Percentiles rank a stretch among this genome's conserved stretches.
These are phyloP conservation scores for Xerocomus spinulosus DNA, from an alignment of 768 basidiomycete species.

Conservation along the genomic window DNA sequence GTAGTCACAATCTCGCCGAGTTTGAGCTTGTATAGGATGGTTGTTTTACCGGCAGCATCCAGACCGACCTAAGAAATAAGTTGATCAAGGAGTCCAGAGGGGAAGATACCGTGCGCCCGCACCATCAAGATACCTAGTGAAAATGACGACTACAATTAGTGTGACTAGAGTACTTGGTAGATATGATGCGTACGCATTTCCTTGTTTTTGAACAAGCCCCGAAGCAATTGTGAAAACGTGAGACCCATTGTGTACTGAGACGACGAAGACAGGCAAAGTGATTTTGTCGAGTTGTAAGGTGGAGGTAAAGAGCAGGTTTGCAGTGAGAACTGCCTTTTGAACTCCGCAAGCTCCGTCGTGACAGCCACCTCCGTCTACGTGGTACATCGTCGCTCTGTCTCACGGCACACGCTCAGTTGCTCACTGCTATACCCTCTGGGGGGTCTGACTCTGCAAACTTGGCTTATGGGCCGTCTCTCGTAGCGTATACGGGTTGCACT, in stretches of 20 bases:
- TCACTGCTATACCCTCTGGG: too few relatives aligned
- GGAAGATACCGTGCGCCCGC: slow-evolving; percentile 24
- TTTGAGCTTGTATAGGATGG: slow-evolving; percentile 98
- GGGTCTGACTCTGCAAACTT: too few relatives aligned
- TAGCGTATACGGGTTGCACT: too few relatives aligned
- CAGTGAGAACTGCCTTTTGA: slow-evolving; percentile 29
- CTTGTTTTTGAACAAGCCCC: slow-evolving; percentile 93
- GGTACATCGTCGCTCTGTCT: too few relatives aligned
- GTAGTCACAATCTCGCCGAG: slow-evolving; percentile 99
- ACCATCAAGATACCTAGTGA: slow-evolving; percentile 94
- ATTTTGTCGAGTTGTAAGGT: slow-evolving; percentile 25
- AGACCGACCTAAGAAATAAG: slow-evolving; percentile 75
- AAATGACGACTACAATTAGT: slow-evolving; percentile 22
- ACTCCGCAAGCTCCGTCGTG: slow-evolving; percentile 28
- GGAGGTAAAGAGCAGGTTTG: slow-evolving; percentile 33
- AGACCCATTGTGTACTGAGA: slow-evolving; percentile 64
- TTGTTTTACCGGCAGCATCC: slow-evolving; percentile 98
- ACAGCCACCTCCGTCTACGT: slow-evolving; percentile 19
- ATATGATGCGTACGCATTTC: slow-evolving; percentile 86
- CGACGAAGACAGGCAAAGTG: slow-evolving; percentile 25
- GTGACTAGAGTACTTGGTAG: slow-evolving; percentile 14
- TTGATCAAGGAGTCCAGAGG: slow-evolving; percentile 11
- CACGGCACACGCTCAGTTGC: too few relatives aligned
- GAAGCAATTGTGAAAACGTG: slow-evolving; percentile 68
- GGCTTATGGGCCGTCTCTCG: too few relatives aligned